These are phyloP conservation scores for Polychytrium aggregatum DNA, from an alignment of 192 early-diverging fungal species.

Conservation along the genomic window DNA sequence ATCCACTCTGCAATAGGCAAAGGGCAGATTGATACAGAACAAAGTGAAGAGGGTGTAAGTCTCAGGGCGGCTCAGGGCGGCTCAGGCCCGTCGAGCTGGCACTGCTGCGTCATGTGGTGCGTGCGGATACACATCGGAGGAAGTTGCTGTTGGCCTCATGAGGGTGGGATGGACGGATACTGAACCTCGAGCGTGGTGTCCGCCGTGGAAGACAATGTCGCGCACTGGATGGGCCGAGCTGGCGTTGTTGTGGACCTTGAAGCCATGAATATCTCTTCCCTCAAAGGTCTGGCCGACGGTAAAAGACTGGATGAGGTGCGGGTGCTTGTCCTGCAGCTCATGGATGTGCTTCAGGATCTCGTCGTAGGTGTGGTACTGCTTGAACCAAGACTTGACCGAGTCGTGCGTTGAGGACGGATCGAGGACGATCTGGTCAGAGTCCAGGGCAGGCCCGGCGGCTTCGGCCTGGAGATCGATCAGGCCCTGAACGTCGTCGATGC, in stretches of 20 bases:
- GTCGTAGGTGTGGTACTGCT: constrained; percentile 28
- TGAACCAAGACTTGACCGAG: background rate
- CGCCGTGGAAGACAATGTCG: constrained; percentile 5
- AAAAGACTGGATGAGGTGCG: constrained; percentile 26
- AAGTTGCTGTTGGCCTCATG: too few relatives aligned
- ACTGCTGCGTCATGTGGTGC: too few relatives aligned
- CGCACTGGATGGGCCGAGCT: background rate
- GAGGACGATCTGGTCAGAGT: background rate
- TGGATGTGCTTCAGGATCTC: constrained; percentile 29
- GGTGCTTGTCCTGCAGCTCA: constrained; percentile 20
- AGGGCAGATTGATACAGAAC: too few relatives aligned
- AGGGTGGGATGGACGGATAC: too few relatives aligned
- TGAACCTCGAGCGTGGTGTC: constrained; percentile 2
- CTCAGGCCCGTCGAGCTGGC: too few relatives aligned
- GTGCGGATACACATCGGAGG: too few relatives aligned
- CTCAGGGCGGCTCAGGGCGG: too few relatives aligned
- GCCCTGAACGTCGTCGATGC: background rate
- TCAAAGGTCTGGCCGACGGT: constrained; percentile 33
- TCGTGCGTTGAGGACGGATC: background rate
- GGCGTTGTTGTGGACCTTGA: constrained; percentile 18
- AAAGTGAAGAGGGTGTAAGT: too few relatives aligned
- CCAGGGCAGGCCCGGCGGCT: background rate
- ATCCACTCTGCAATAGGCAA: too few relatives aligned
- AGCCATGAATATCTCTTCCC: constrained; percentile 30
- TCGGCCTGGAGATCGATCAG: background rate